phyloP scores from a whole-genome alignment of 805 yeast genomes.

The Starmerella lactis-condensi region DNA sequence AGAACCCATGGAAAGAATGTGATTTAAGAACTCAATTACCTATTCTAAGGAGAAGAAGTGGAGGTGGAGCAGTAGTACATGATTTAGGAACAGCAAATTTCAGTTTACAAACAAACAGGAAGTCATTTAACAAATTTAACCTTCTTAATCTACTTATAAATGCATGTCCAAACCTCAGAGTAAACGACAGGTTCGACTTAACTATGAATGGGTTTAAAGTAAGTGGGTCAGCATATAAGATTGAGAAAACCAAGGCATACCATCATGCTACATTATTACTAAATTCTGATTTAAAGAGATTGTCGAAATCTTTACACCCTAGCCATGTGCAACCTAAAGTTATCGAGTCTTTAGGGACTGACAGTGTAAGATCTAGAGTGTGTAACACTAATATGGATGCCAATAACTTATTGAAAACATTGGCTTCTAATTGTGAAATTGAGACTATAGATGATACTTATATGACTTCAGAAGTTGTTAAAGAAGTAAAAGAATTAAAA shows the following conservation, averaged over 20 bases:
- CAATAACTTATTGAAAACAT: constrained; percentile 31
- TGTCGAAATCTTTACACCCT: constrained; percentile 41
- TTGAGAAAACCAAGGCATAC: constrained; percentile 62
- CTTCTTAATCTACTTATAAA: constrained; percentile 32
- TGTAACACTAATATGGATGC: constrained; percentile 36
- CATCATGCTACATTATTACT: constrained; percentile 95
- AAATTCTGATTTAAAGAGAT: constrained; percentile 38
- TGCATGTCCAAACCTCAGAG: constrained; percentile 26
- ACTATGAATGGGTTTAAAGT: constrained; percentile 36
- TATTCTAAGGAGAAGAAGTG: constrained; percentile 59
- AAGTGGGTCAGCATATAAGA: constrained; percentile 84
- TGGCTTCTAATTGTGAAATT: constrained; percentile 12
- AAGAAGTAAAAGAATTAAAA: constrained; percentile 25
- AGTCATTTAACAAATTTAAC: constrained; percentile 39
- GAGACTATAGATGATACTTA: constrained; percentile 5
- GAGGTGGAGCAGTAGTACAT: constrained; percentile 96
- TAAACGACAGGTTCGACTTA: constrained; percentile 71
- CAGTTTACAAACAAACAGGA: constrained; percentile 55
- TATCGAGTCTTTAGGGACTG: constrained; percentile 37
- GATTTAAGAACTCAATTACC: constrained; percentile 50
- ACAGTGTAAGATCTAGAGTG: constrained; percentile 68
- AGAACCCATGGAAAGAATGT: constrained; percentile 81
- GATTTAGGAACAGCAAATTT: constrained; percentile 78
- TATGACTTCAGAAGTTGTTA: constrained; percentile 19
- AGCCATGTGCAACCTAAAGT: constrained; percentile 23